Base-by-base conservation (phyloP, 352 stramenopile species). In the Globisporangium polare region DNA sequence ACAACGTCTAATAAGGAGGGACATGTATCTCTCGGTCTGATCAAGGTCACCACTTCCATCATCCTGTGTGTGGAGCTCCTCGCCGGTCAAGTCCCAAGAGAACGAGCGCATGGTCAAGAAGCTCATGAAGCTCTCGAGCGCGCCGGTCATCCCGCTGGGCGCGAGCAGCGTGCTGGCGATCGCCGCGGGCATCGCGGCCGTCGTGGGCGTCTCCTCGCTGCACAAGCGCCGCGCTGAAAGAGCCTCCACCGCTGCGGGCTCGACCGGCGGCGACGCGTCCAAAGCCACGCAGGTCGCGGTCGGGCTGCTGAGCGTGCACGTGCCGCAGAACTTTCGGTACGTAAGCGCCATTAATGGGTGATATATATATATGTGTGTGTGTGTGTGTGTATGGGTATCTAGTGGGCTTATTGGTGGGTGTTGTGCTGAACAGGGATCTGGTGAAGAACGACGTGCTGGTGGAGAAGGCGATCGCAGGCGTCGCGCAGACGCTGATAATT, bases 401-500 rank as follows among this genome's bases (percentile, higher is more conserved):
- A 35, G 29, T 35, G 9, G 29, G 29, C 29, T 35, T 5, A 35
- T 8, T 5, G 29, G 1, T 35, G 9, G 29, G 33, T 58, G 46
- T 3, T 35, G 49, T 58, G 35, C 20, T 63, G 22, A 24, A 39
- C 42, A 80, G 73, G 1, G 75, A 81, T 55, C 45, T 83, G 62
- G 78, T 87, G 20, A 87, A 82, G 60, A 87, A 90, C 58, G 70
- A 94, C 68, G 80, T 94, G 57, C 63, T 92, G n/a, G 27, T 94
- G 24, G 81, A 90, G 53, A 89, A 88, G 61, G 56, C 72, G 10
- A 71, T 80, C 20, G 71, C 74, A 27, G 59, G 72, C 8, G 80
- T 88, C 27, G 61, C 72, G 10, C 58, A 79, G 13, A 76, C 65
- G 20, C 66, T 94, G 18, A 60, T 85, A 26, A 72, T 94, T 45